Evolutionary conservation across 306 rosid genomes (phyloP).

Genomic region (Ziziphus jujuba): DNA sequence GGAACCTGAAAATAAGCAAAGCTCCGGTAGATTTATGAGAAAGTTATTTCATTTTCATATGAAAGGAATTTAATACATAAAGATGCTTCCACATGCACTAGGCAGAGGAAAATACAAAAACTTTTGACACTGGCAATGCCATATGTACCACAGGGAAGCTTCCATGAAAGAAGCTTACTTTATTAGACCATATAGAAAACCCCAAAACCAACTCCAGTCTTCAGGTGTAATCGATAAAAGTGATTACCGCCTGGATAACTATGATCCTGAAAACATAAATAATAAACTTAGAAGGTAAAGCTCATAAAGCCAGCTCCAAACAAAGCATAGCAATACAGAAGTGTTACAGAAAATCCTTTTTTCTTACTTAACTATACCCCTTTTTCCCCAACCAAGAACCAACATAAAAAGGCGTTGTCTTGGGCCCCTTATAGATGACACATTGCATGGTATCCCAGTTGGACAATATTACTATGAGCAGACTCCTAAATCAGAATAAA

Average conservation of each 20-base stretch:
- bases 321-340: constrained; percentile 10
- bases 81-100: neutral
- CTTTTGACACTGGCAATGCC: neutral
- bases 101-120: neutral
- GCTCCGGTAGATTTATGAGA: neutral
- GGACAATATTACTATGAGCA: constrained; percentile 25
- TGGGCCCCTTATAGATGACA: constrained; percentile 35
- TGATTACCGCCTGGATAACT: constrained; percentile 43
- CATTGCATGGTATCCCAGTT: constrained; percentile 22
- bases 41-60: neutral
- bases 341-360: constrained; percentile 18
- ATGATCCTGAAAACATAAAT: constrained; percentile 12
- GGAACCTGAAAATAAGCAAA: neutral
- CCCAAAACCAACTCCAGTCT: constrained; percentile 24
- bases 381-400: constrained; percentile 61
- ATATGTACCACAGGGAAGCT: constrained; percentile 1
- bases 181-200: constrained; percentile 33
- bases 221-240: constrained; percentile 55
- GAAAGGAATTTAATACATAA: constrained; percentile 2
- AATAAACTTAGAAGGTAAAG: constrained; percentile 6
- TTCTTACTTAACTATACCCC: constrained; percentile 9
- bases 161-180: constrained; percentile 20
- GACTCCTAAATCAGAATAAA: constrained; percentile 24
- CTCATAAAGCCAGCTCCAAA: constrained; percentile 10
- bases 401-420: constrained; percentile 88